These are phyloP conservation scores for Gnomoniopsis sp. DNA, from an alignment of 2,329 filamentous ascomycete species.

Conservation along the genomic window DNA sequence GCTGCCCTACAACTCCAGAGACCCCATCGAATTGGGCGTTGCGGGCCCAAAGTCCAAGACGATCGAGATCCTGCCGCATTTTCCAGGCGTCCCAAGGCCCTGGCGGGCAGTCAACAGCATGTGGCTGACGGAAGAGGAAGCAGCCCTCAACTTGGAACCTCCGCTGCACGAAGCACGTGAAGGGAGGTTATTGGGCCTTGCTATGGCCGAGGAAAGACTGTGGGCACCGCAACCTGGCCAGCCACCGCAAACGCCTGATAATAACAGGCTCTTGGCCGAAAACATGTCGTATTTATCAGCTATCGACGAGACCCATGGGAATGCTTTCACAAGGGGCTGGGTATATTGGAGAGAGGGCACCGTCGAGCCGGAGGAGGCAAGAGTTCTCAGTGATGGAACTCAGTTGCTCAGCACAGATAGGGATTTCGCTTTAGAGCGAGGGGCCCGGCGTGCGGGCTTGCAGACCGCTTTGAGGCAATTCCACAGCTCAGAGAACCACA, in stretches of 20 bases:
- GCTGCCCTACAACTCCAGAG: conserved; percentile 18
- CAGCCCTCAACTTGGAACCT: not conserved
- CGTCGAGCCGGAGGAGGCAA: conserved; percentile 14
- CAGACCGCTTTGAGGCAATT: conserved; percentile 39
- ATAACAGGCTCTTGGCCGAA: conserved; percentile 34
- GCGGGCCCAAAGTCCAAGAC: not conserved
- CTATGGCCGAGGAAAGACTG: conserved; percentile 20
- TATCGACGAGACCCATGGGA: conserved; percentile 18
- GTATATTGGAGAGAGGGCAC: conserved; percentile 6
- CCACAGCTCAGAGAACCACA: conserved; percentile 34
- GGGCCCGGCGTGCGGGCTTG: conserved; percentile 41
- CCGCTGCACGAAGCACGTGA: not conserved
- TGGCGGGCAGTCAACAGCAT: conserved; percentile 32
- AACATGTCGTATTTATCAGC: conserved; percentile 33
- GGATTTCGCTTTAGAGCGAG: conserved; percentile 35
- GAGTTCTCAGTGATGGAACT: not conserved
- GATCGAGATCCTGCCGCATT: not conserved
- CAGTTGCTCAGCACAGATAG: conserved; percentile 1
- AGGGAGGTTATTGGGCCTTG: not conserved
- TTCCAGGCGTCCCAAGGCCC: not conserved
- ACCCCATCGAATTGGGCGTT: conserved; percentile 31
- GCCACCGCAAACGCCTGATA: not conserved
- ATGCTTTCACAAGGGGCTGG: conserved; percentile 17
- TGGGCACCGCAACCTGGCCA: conserved; percentile 6
- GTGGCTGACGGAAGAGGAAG: conserved; percentile 17